Evolutionary conservation across 2,329 filamentous ascomycete species (phyloP), one percentile per base, ranked within the genome.

Genomic region (Trichoderma atrobrunneum): DNA sequence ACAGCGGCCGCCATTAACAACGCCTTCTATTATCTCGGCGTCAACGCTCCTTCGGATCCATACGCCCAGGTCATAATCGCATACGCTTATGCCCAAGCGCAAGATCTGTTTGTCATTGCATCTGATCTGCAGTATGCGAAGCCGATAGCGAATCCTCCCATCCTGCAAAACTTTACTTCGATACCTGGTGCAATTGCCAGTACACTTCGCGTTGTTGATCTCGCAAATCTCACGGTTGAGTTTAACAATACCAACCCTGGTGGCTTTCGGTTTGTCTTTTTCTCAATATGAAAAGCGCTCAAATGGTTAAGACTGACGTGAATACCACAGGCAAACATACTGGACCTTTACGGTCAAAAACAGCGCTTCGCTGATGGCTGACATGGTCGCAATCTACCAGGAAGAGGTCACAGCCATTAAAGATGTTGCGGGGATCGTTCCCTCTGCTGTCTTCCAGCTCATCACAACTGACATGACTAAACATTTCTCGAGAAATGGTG

Each of bases 401-500:
- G 72, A 74, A 3, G 76, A 77, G 16, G 73, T 80, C 12, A 71
- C 74, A 2, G 48, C 72, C 0, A 72, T 78, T 7, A 73, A 74
- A 4, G 72, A 76, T 16, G 70, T 78, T 11, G 57, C 75, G 1
- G 78, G 76, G 3, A 74, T 78, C 0, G 36, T 77, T 3, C 80
- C 81, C 3, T 75, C 72, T 68, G 78, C 76, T 56, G 76, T 76
- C 64, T 77, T 82, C 62, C 84, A 87, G 73, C 83, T 81, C 14
- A 81, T 86, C 63, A 82, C 84, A 0, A 78, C 78, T 7, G 78
- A 79, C 48, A 76, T 82, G 73, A 79, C 80, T 7, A 75, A 78
- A 5, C 71, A 78, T 24, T 82, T 84, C 73, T 73, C 73, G 59
- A 80, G 81, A 66, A 78, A 78, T 1, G 79, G 78, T 16, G 80